Base-by-base conservation (phyloP, 768 basidiomycete genomes). In the Mycena galericulata region DNA sequence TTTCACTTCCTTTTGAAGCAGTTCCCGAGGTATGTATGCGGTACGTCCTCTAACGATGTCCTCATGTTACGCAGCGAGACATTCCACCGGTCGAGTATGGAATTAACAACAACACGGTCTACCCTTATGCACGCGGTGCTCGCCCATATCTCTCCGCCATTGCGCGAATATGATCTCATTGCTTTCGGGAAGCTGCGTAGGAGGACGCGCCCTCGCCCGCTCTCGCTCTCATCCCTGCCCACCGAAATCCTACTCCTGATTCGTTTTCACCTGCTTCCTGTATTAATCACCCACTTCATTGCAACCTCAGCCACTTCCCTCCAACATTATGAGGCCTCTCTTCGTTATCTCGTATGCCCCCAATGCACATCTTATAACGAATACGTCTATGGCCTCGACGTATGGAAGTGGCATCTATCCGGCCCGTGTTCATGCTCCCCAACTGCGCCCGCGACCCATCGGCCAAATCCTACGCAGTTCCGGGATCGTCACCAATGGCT, bases 91-190 rank as follows among this genome's bases (percentile, higher is more conserved):
- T 62, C 29, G 6, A 57, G 65, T 50, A 78, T 75, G 75, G 54
- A 74, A 22, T 36, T 87, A 59, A 76, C 66, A 59, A 80, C 79
- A 1, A 82, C 85, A 36, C 83, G 81, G 64, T 82, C 82, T 0
- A 78, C 80, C 6, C 83, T 90, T 53, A 80, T 84, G 69, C 88
- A 90, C 66, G 83, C 88, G 20, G 75, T 84, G 58, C 86, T 90
- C 67, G 85, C 88, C 20, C 71, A 80, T 62, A 62, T 85, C 26
- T 86, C 88, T 41, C 82, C 82, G 11, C 78, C 86, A 73, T 72
- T 89, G 71, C 78, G 75, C 51, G 79, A 84, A 17, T 68, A 87
- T 62, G 85, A 87, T 70, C 67, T 75, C 5, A 75, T 83, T 71
- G 81, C 85, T 27, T 71, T 63, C 51, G 62, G 45, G 22, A 56